A percentile compares a stretch with the other conserved stretches of the same genome.
Evolutionary conservation across 257 asterid genomes (phyloP).

Genomic region (Nicotiana benthamiana): DNA sequence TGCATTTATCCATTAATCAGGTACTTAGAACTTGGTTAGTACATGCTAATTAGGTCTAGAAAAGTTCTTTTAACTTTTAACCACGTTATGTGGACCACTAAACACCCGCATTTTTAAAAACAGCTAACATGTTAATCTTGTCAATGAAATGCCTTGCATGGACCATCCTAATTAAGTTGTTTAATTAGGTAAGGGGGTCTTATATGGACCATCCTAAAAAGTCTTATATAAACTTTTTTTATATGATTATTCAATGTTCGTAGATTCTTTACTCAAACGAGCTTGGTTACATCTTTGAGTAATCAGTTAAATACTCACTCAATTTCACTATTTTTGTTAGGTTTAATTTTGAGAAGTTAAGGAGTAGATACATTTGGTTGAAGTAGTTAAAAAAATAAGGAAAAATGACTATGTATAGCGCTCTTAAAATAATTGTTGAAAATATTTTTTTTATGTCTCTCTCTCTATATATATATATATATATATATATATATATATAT

Average conservation of each 20-base stretch:
- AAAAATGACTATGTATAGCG: too few species aligned
- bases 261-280: not conserved
- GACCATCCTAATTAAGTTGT: not conserved
- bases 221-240: not conserved
- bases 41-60: constrained; percentile 1
- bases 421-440: too few species aligned
- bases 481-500: too few species aligned
- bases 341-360: too few species aligned
- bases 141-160: constrained; percentile 1
- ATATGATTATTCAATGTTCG: not conserved
- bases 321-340: too few species aligned
- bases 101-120: not conserved
- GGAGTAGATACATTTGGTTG: too few species aligned
- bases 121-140: constrained; percentile 13
- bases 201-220: not conserved
- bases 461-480: too few species aligned
- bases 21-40: not conserved
- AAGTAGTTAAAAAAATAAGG: too few species aligned
- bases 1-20: not conserved
- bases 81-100: constrained; percentile 12
- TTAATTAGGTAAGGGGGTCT: not conserved
- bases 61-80: constrained; percentile 1
- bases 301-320: too few species aligned
- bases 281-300: not conserved
- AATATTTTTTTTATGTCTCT: too few species aligned